These are phyloP conservation scores for Acarospora socialis DNA, from an alignment of 2,329 filamentous ascomycete genomes.

Conservation along the genomic window DNA sequence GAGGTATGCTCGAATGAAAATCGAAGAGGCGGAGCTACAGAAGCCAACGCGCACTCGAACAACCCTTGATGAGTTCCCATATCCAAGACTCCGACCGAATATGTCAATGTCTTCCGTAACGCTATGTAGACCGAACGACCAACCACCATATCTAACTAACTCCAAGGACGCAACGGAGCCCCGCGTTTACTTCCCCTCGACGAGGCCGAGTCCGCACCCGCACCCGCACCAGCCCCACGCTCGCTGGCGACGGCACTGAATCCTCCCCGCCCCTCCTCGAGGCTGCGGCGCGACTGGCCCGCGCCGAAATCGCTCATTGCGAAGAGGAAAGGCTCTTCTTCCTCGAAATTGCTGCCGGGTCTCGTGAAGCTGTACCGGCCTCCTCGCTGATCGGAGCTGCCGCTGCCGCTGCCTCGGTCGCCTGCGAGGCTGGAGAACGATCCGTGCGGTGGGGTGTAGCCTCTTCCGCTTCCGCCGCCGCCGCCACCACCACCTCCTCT, in stretches of 20 bases:
- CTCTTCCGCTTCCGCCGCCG: slow-evolving; percentile 17
- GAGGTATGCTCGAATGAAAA: too few relatives aligned
- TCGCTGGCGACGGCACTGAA: slow-evolving; percentile 19
- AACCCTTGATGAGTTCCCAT: too few relatives aligned
- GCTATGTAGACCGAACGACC: too few relatives aligned
- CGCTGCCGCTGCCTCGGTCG: slow-evolving; percentile 18
- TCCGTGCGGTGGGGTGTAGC: slow-evolving; percentile 19
- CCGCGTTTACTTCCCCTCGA: too few relatives aligned
- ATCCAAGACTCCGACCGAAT: too few relatives aligned
- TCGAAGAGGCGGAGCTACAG: too few relatives aligned
- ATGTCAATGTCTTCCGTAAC: too few relatives aligned
- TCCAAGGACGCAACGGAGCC: too few relatives aligned
- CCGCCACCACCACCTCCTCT: too few relatives aligned
- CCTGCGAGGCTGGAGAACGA: slow-evolving; percentile 24
- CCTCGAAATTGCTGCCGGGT: slow-evolving; percentile 30
- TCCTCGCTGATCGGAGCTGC: slow-evolving; percentile 22
- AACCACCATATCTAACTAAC: too few relatives aligned
- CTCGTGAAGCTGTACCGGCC: slow-evolving; percentile 32
- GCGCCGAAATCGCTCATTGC: slow-evolving; percentile 58
- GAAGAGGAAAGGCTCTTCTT: slow-evolving; percentile 58
- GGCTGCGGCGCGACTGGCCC: slow-evolving; percentile 36
- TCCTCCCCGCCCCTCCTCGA: slow-evolving; percentile 39
- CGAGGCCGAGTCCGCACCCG: too few relatives aligned
- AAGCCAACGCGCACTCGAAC: too few relatives aligned
- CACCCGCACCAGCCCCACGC: slow-evolving; percentile 7